Evolutionary conservation across 1,284 basidiomycete species (phyloP).

Genomic region (Ustilago crameri): DNA sequence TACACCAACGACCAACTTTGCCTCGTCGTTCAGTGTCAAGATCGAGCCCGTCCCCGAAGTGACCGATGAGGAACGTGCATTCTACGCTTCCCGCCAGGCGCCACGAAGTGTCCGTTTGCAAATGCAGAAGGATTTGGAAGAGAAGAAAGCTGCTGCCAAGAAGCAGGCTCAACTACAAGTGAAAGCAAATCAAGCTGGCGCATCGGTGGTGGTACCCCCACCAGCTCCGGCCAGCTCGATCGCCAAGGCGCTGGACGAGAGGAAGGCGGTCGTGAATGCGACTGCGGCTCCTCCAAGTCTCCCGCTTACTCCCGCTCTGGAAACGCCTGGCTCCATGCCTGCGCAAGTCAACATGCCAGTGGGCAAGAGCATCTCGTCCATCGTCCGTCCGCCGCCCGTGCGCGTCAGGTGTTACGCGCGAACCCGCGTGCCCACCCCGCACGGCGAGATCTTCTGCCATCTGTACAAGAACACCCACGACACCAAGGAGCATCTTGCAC

Average conservation of each 20-base stretch:
- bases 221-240: conserved; percentile 23
- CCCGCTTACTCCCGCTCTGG: conserved; percentile 19
- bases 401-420: conserved; percentile 88
- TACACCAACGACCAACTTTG: conserved; percentile 2
- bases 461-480: conserved; percentile 89
- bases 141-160: conserved; percentile 13
- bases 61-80: conserved; percentile 49
- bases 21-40: conserved; percentile 30
- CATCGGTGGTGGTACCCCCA: conserved; percentile 28
- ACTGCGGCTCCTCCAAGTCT: conserved; percentile 5
- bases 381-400: conserved; percentile 57
- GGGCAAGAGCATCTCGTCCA: conserved; percentile 40
- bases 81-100: conserved; percentile 48
- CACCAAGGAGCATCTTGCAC: conserved; percentile 93
- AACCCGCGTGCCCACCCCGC: conserved; percentile 94
- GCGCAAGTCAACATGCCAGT: conserved; percentile 28
- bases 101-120: conserved; percentile 50
- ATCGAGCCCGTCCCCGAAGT: conserved; percentile 45
- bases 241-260: conserved; percentile 34
- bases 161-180: conserved; percentile 2
- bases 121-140: conserved; percentile 37
- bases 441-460: conserved; percentile 92
- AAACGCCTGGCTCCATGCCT: conserved; percentile 14
- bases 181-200: conserved; percentile 30
- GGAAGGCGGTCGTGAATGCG: conserved; percentile 37